Conservation (phyloP, 2,329 filamentous ascomycete species). For the Fulvia fulva region DNA sequence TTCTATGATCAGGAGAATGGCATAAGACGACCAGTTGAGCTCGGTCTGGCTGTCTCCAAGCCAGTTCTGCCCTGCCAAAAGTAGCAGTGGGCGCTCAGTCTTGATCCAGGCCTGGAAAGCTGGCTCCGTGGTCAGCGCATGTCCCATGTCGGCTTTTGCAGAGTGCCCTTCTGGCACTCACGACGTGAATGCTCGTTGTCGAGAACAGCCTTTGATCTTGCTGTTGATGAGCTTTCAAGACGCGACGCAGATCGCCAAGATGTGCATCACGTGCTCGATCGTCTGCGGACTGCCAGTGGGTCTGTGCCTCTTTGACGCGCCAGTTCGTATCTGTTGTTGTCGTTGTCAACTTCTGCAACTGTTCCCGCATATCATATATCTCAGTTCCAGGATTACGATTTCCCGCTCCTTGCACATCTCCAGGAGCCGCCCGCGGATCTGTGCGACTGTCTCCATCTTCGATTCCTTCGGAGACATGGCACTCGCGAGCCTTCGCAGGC, state of each 20-base stretch:
- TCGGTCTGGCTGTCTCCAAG: background rate
- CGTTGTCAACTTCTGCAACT: background rate
- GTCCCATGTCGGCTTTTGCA: background rate
- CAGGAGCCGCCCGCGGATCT: slow-evolving; percentile 1
- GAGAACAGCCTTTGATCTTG: background rate
- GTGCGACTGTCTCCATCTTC: slow-evolving; percentile 1
- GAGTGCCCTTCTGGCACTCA: too few species aligned
- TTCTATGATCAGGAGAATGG: background rate
- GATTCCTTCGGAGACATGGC: background rate
- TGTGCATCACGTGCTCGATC: background rate
- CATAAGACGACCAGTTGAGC: slow-evolving; percentile 4
- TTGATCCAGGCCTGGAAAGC: background rate
- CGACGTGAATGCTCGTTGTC: background rate
- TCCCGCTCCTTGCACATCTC: slow-evolving; percentile 6
- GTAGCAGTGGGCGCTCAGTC: background rate
- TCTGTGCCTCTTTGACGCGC: background rate
- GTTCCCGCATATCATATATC: background rate
- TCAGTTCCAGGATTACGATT: background rate
- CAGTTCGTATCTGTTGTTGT: background rate
- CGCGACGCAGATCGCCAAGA: background rate
- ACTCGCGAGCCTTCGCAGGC: background rate
- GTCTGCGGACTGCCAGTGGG: background rate
- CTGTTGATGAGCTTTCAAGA: background rate
- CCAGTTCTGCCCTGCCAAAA: slow-evolving; percentile 1
- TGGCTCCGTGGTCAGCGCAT: background rate